Evolutionary conservation across 768 basidiomycete species (phyloP).

Genomic region (Candolleomyces efflorescens): DNA sequence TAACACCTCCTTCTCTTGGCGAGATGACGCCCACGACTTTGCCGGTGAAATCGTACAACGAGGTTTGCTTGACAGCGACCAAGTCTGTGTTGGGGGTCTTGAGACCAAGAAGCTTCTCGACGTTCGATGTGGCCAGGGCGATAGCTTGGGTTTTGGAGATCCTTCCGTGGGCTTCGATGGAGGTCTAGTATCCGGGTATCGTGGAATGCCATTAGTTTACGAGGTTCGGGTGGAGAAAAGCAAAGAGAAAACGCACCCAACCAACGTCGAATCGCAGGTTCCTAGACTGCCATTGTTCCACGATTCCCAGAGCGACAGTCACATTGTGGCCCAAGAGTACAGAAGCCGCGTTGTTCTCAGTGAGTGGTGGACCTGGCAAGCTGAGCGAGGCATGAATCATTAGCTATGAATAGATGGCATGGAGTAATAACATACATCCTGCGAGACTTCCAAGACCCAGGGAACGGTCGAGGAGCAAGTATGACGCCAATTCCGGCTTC

Average conservation of each 20-base stretch:
- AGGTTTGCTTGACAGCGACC: slow-evolving; percentile 32
- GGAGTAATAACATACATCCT: slow-evolving; percentile 39
- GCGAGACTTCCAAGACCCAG: slow-evolving; percentile 58
- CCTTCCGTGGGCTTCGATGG: slow-evolving; percentile 24
- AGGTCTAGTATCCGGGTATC: slow-evolving; percentile 16
- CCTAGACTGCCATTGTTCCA: slow-evolving; percentile 53
- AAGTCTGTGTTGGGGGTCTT: slow-evolving; percentile 29
- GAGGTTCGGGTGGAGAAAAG: background rate
- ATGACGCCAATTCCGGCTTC: slow-evolving; percentile 68
- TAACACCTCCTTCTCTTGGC: slow-evolving; percentile 25
- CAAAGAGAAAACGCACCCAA: slow-evolving; percentile 51
- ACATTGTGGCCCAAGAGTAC: slow-evolving; percentile 60
- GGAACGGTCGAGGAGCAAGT: slow-evolving; percentile 65
- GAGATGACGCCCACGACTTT: slow-evolving; percentile 40
- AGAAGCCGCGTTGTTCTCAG: slow-evolving; percentile 49
- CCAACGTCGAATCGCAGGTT: slow-evolving; percentile 71
- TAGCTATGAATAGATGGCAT: no score
- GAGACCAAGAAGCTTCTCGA: slow-evolving; percentile 40
- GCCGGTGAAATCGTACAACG: slow-evolving; percentile 34
- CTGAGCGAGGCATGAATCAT: slow-evolving; percentile 15
- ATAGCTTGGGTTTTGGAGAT: slow-evolving; percentile 31
- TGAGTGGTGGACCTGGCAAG: slow-evolving; percentile 40
- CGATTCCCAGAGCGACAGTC: slow-evolving; percentile 60
- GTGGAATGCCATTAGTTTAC: background rate
- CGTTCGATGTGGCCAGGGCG: slow-evolving; percentile 36